Evolutionary conservation across 1,284 basidiomycete species (phyloP), one percentile per base, ranked within the genome.

Genomic region (Microbotryomycetes sp.): DNA sequence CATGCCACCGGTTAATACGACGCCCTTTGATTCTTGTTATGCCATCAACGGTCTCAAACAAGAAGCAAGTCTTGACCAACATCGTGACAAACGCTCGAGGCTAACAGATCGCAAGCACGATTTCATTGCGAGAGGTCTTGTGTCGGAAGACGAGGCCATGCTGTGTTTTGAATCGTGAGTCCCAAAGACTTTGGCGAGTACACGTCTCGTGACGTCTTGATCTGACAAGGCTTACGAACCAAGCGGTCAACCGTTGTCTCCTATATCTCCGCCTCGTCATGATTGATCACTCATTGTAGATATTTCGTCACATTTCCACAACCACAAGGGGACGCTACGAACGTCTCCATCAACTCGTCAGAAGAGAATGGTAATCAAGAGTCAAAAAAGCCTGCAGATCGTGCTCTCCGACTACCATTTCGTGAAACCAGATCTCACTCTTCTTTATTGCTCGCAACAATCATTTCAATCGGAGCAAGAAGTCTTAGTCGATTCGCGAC

Each of bases 401-500:
- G 36, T 23, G 16, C 52, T 16, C 9, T 50, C 19, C 58, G 31
- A 49, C 60, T 67, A 29, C 30, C 60, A 14, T 67, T 64, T 51
- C 28, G 49, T 15, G 63, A 62, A 47, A 65, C 60, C 14, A 59
- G 65, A 9, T 36, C 19, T 1, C 59, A 55, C 16, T 67, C 65
- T 1, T 59, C 63, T 16, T 23, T 65, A 42, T 64, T 62, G 45
- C 58, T 67, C 55, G 60, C 63, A 6, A 60, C 58, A 46, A 56
- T 67, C 58, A 53, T 65, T 46, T 64, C 59, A 7, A 65, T 68
- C 50, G 66, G 66, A 49, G 66, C 66, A 2, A 60, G 63, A 26
- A 58, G 63, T n/a, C 56, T 65, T 16, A 60, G 60, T 1, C 63
- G 63, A 19, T 54, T 61, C 59, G 52, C 56, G 1, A 63, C 63